Base-by-base conservation (phyloP, 2,329 filamentous ascomycete genomes). In the Aspergillus intermedius region DNA sequence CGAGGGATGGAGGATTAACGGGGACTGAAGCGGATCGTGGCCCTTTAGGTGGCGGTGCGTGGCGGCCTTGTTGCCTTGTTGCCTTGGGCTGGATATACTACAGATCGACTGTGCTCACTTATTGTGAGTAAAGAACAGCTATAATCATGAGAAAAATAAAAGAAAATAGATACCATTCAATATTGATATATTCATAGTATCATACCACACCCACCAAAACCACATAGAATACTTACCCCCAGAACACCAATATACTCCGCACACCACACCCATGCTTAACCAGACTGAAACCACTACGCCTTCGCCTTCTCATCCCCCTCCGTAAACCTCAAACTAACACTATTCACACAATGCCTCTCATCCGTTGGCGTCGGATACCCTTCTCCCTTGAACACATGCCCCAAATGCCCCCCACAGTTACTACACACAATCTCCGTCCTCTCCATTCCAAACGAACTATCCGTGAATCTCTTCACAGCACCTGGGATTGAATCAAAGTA, bases 301-400 rank as follows among this genome's bases (percentile, higher is more conserved):
- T 65, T 64, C 9, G 46, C 53, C 37, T 55, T 56, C 21, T 74
- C 72, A 59, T 81, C 79, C 54, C 88, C 84, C 44, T 87, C 75
- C 1, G 76, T 79, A 65, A 98, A 97, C 60, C 83, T 93, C 71
- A 97, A 74, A 66, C 88, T 94, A 46, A 97, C 74, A 63, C 88
- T 93, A 67, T 97, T 98, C 50, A 98, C 93, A 65, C 93, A 98
- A 74, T 98, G 93, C 53, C 93, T 80, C 81, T 98, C 93, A 67
- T 98, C 86, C 17, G 91, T 97, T 4, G 93, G 90, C 19, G 87
- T 94, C 7, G 77, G 63, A 63, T 84, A 91, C 17, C 87, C 86
- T 70, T 95, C 89, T 10, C 89, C 89, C 75, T 93, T 91, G 69
- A 95, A 95, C 13, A 95, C 88, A 75, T 95, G 89, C 22, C 89